phyloP scores from a whole-genome alignment of 2,329 filamentous ascomycete species.

The Metarhizium humberi region DNA sequence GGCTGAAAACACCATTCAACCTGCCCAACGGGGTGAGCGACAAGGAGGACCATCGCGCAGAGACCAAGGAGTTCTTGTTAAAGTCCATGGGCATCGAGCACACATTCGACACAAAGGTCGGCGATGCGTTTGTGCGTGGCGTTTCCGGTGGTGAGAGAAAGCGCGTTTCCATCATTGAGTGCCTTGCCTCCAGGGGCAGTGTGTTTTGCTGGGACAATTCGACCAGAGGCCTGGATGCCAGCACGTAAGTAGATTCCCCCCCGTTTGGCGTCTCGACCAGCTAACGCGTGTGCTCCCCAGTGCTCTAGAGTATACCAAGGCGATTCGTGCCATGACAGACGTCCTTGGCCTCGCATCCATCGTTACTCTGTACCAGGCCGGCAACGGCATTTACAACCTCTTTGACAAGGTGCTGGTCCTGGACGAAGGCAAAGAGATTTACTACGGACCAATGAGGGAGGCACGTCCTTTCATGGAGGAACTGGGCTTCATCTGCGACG shows the following conservation, averaged over 20 bases:
- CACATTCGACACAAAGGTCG: constrained; percentile 56
- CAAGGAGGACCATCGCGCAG: constrained; percentile 33
- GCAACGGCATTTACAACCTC: constrained; percentile 58
- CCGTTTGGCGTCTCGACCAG: too few species aligned
- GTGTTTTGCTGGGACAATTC: constrained; percentile 61
- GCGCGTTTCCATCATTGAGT: constrained; percentile 60
- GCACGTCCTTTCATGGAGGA: constrained; percentile 56
- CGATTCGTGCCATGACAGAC: constrained; percentile 55
- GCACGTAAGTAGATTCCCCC: constrained; percentile 25
- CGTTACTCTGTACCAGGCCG: constrained; percentile 60
- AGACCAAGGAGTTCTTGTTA: constrained; percentile 36
- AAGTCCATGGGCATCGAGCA: constrained; percentile 37
- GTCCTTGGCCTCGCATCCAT: constrained; percentile 50
- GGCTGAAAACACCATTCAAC: constrained; percentile 44
- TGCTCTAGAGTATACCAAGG: constrained; percentile 51
- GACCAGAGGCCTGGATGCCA: constrained; percentile 57
- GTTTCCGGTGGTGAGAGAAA: constrained; percentile 62
- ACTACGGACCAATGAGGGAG: constrained; percentile 49
- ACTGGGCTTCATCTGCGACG: constrained; percentile 52
- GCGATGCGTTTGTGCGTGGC: constrained; percentile 56
- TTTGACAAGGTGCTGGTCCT: constrained; percentile 64
- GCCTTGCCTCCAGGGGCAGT: constrained; percentile 45
- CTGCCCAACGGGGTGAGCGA: constrained; percentile 33
- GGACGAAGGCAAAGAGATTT: constrained; percentile 56
- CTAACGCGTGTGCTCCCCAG: too few species aligned